phyloP scores from a whole-genome alignment of 1,284 basidiomycete genomes.

The Ceraceosorus guamensis region DNA sequence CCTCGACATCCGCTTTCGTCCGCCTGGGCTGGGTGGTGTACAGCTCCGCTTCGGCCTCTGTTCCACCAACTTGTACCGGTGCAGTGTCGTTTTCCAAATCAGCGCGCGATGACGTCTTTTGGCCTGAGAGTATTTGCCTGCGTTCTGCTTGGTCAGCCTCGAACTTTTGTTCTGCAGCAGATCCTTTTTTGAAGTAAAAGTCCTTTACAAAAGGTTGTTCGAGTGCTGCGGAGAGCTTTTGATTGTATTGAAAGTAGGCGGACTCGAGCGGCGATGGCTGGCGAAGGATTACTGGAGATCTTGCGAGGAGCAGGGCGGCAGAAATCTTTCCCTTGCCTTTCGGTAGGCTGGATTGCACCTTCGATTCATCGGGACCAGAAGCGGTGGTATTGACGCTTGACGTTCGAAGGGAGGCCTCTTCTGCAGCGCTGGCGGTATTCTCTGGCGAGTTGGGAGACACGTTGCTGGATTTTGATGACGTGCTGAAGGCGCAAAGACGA shows the following conservation, averaged over 20 bases:
- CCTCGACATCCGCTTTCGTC: constrained; percentile 60
- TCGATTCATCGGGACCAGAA: no score
- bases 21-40: constrained; percentile 52
- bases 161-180: constrained; percentile 75
- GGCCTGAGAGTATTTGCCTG: constrained; percentile 3
- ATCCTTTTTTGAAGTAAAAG: constrained; percentile 93
- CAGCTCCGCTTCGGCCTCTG: constrained; percentile 54
- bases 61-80: neutral
- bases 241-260: constrained; percentile 80
- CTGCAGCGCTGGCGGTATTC: no score
- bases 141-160: constrained; percentile 53
- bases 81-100: neutral
- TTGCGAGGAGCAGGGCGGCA: constrained; percentile 66
- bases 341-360: no score
- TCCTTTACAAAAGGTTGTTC: constrained; percentile 80
- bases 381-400: no score
- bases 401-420: no score
- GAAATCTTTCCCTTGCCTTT: constrained; percentile 20
- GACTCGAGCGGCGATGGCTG: constrained; percentile 70
- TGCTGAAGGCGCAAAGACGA: no score
- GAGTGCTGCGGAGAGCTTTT: constrained; percentile 71
- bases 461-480: no score
- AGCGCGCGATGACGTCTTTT: neutral
- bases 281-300: constrained; percentile 72
- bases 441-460: no score